A percentile compares a stretch with the other conserved stretches of the same genome.
phyloP scores from a whole-genome alignment of 495 filamentous ascomycete genomes.

The Tuber indicum region DNA sequence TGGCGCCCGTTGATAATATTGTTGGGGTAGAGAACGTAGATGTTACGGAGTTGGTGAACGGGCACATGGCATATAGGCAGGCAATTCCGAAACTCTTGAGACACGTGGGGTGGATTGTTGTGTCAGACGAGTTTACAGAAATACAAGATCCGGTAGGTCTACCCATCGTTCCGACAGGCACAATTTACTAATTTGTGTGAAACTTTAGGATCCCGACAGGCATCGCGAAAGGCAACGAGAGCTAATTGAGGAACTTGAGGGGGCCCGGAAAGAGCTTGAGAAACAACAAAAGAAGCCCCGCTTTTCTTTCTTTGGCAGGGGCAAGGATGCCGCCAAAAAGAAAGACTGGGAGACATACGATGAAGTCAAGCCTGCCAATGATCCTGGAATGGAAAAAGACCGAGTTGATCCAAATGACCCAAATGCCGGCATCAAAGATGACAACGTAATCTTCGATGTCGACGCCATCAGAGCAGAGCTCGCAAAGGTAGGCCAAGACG shows the following conservation, averaged over 20 bases:
- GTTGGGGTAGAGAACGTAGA: slow-evolving; percentile 84
- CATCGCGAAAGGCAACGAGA: slow-evolving; percentile 82
- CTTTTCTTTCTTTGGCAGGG: slow-evolving; percentile 74
- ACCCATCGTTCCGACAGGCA: background rate
- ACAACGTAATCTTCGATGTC: slow-evolving; percentile 80
- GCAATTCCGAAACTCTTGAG: slow-evolving; percentile 83
- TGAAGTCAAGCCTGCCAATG: slow-evolving; percentile 45
- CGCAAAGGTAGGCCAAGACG: slow-evolving; percentile 47
- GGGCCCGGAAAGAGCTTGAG: slow-evolving; percentile 80
- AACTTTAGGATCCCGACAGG: slow-evolving; percentile 68
- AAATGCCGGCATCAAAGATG: slow-evolving; percentile 40
- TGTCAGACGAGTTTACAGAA: slow-evolving; percentile 90
- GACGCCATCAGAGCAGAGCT: slow-evolving; percentile 88
- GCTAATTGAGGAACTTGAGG: slow-evolving; percentile 92
- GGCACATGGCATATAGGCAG: slow-evolving; percentile 93
- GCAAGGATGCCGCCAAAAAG: slow-evolving; percentile 67
- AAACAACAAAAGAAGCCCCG: slow-evolving; percentile 60
- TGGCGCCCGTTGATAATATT: slow-evolving; percentile 69
- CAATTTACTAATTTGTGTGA: slow-evolving; percentile 3
- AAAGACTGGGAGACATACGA: slow-evolving; percentile 96
- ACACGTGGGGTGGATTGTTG: slow-evolving; percentile 79
- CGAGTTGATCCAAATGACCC: slow-evolving; percentile 42
- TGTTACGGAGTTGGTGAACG: slow-evolving; percentile 75
- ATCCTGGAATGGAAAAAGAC: slow-evolving; percentile 32
- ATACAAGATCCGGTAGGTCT: slow-evolving; percentile 73